Evolutionary conservation across 2,329 filamentous ascomycete species (phyloP).

Genomic region (Coccinonectria pachysandricola): DNA sequence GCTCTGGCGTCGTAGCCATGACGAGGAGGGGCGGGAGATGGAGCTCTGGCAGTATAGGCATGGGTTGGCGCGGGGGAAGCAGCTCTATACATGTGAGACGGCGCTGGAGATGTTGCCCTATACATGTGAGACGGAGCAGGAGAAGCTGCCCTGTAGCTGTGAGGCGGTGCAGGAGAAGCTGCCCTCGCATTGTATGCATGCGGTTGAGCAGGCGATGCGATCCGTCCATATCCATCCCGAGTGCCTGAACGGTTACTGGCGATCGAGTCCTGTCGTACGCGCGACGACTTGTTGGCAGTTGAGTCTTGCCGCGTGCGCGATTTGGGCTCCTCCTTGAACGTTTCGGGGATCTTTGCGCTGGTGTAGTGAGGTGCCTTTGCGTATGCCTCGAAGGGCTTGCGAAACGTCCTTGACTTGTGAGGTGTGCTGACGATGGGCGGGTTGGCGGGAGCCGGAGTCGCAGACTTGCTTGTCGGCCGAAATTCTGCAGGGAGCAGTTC

Average conservation of each 20-base stretch:
- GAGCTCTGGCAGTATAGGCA: constrained; percentile 24
- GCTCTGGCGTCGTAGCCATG: constrained; percentile 24
- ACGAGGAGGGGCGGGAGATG: constrained; percentile 17
- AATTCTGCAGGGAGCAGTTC: constrained; percentile 79
- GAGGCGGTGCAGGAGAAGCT: constrained; percentile 23
- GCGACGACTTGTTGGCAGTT: no score
- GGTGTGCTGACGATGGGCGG: constrained; percentile 44
- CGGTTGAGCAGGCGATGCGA: constrained; percentile 15
- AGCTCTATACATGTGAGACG: constrained; percentile 17
- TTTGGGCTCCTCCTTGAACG: constrained; percentile 36
- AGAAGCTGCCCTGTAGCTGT: constrained; percentile 21
- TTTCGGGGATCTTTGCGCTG: constrained; percentile 49
- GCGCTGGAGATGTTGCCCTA: no score
- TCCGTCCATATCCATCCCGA: no score
- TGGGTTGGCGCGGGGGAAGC: constrained; percentile 19
- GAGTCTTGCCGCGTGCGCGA: constrained; percentile 31
- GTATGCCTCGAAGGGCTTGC: constrained; percentile 59
- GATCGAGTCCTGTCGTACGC: no score
- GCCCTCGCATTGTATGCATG: constrained; percentile 11
- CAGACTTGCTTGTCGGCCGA: constrained; percentile 57
- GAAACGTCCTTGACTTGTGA: constrained; percentile 52
- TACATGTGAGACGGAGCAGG: constrained; percentile 30
- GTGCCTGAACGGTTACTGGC: no score
- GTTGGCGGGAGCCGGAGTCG: constrained; percentile 48
- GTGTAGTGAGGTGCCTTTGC: constrained; percentile 57